phyloP scores from a whole-genome alignment of 2,329 filamentous ascomycete species.

The Colletotrichum eremochloae region DNA sequence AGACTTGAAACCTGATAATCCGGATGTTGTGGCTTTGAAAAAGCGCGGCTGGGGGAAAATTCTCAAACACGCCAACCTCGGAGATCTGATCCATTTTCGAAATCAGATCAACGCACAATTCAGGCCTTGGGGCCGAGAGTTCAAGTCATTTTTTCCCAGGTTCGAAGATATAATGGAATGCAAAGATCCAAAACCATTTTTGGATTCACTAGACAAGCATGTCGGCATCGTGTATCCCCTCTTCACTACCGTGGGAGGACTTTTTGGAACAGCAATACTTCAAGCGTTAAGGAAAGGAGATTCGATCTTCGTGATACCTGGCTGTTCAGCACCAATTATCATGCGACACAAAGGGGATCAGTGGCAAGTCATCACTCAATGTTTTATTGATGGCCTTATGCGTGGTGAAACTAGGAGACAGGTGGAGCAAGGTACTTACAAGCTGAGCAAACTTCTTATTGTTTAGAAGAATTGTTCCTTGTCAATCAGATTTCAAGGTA shows the following conservation, averaged over 20 bases:
- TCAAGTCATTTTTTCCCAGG: slow-evolving; percentile 15
- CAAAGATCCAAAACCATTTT: slow-evolving; percentile 4
- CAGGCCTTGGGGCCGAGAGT: slow-evolving; percentile 11
- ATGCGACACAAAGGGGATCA: slow-evolving; percentile 4
- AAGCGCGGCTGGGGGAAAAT: slow-evolving; percentile 26
- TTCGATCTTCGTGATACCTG: slow-evolving; percentile 20
- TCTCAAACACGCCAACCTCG: slow-evolving; percentile 31
- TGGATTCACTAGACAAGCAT: slow-evolving; percentile 31
- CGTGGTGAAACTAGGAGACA: background rate
- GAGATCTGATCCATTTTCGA: slow-evolving; percentile 24
- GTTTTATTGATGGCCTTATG: slow-evolving; percentile 35
- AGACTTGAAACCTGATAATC: slow-evolving; percentile 7
- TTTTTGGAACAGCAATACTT: slow-evolving; percentile 23
- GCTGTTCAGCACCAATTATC: slow-evolving; percentile 27
- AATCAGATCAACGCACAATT: slow-evolving; percentile 20
- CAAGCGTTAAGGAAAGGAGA: slow-evolving; percentile 24
- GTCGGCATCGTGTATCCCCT: slow-evolving; percentile 30
- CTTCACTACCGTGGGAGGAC: slow-evolving; percentile 18
- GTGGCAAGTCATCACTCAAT: slow-evolving; percentile 25
- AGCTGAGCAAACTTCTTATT: background rate
- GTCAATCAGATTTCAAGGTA: too few relatives aligned
- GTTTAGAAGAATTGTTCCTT: background rate
- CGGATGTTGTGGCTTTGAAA: slow-evolving; percentile 7
- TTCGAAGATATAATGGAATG: slow-evolving; percentile 12
- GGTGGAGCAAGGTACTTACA: background rate